These are phyloP conservation scores for Salix purpurea DNA, from an alignment of 345 rosid species.

Conservation along the genomic window DNA sequence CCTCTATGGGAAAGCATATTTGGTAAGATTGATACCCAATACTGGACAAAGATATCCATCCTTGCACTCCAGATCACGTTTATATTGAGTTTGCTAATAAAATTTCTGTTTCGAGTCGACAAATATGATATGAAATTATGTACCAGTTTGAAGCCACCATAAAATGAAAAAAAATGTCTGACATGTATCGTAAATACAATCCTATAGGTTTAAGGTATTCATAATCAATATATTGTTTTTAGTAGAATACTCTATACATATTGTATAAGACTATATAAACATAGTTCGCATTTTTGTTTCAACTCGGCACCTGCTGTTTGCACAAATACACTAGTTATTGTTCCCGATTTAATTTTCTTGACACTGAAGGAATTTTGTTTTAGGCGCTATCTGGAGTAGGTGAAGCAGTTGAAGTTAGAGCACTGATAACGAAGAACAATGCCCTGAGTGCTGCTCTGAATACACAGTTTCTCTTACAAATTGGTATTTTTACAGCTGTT, in stretches of 20 bases:
- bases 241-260: no score
- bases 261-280: no score
- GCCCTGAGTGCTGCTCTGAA: constrained; percentile 80
- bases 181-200: no score
- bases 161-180: no score
- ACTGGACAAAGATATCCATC: not conserved
- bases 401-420: constrained; percentile 55
- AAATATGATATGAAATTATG: no score
- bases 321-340: not conserved
- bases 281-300: not conserved
- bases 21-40: constrained; percentile 50
- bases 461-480: constrained; percentile 94
- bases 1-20: constrained; percentile 84
- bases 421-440: constrained; percentile 47
- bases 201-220: no score
- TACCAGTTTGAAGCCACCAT: no score
- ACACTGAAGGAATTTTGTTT: constrained; percentile 13
- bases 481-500: constrained; percentile 91
- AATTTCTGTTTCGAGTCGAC: no score
- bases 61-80: no score
- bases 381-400: constrained; percentile 98
- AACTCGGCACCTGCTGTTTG: not conserved
- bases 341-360: not conserved
- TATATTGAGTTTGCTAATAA: no score
- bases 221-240: no score